Percentiles rank a stretch among this genome's conserved stretches.
Evolutionary conservation across 371 early-diverging fungal species (phyloP).

Genomic region (Capniomyces stellatus): DNA sequence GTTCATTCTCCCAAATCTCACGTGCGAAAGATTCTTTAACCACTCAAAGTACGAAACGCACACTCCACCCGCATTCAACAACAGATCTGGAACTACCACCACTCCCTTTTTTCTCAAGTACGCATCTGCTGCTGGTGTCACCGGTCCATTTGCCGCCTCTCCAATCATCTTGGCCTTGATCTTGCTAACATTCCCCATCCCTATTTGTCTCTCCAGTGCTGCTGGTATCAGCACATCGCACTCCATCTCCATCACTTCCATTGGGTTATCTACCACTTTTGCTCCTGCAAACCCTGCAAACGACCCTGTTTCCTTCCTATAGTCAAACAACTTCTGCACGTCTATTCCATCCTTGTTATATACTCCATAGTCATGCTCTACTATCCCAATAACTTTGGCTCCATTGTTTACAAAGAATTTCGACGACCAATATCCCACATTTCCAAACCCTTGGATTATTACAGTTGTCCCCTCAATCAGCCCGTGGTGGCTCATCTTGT

Average conservation of each 20-base stretch:
- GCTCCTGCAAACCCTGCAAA: slow-evolving; percentile 50
- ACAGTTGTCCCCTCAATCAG: slow-evolving; percentile 45
- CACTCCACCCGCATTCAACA: slow-evolving; percentile 78
- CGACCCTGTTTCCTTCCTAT: slow-evolving; percentile 41
- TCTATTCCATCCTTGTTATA: slow-evolving; percentile 54
- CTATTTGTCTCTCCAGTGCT: slow-evolving; percentile 75
- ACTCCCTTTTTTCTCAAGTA: slow-evolving; percentile 42
- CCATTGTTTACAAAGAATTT: slow-evolving; percentile 73
- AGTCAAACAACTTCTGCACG: slow-evolving; percentile 44
- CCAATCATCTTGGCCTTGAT: slow-evolving; percentile 75
- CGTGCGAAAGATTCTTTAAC: slow-evolving; percentile 72
- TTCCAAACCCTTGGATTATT: slow-evolving; percentile 78
- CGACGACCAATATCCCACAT: slow-evolving; percentile 78
- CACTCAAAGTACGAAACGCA: slow-evolving; percentile 71
- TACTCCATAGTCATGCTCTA: slow-evolving; percentile 51
- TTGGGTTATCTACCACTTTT: slow-evolving; percentile 39
- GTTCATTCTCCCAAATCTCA: slow-evolving; percentile 81
- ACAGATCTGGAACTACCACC: slow-evolving; percentile 60
- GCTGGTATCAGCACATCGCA: slow-evolving; percentile 76
- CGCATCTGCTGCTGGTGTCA: slow-evolving; percentile 64
- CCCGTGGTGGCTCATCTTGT: slow-evolving; percentile 47
- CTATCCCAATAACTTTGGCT: slow-evolving; percentile 65
- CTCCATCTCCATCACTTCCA: slow-evolving; percentile 50
- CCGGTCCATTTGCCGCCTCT: slow-evolving; percentile 78
- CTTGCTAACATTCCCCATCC: slow-evolving; percentile 48